Evolutionary conservation across 2,329 filamentous ascomycete genomes (phyloP), one percentile per base, ranked within the genome.

Genomic region (Botrytis elliptica): DNA sequence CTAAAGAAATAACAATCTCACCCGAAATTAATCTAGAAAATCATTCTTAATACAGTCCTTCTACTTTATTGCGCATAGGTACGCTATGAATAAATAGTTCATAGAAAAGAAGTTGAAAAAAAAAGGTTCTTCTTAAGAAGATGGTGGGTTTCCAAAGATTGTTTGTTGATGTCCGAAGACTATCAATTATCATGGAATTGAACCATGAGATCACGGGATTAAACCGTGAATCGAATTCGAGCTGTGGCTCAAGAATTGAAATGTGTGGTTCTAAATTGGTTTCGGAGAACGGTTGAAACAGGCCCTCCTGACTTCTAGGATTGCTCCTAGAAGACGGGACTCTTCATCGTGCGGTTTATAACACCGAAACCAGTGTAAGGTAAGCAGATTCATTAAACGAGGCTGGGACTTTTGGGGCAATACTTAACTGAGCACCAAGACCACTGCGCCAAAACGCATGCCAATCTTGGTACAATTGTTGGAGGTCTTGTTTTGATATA

Each of bases 251-350:
- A 63, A 63, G 60, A 63, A 63, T 42, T 42, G 40, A 42, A 38
- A 60, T 60, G n/a, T 55, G 16, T 7, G 3, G 20, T 38, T 14
- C 38, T 63, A 44, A 29, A 63, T 63, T n/a, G 60, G 60, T 42
- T 63, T 42, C 60, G 22, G 60, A 42, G 60, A 63, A 63, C 38
- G 0, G 1, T 63, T n/a, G 60, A 63, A 63, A 63, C 60, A 63
- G 36, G 60, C 60, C 60, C 60, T 63, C 38, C 60, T 42, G 36
- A 63, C 60, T 63, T 3, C 38, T n/a, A 63, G 36, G 38, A 63
- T 42, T 22, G n/a, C 38, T 63, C 60, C 60, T n/a, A 63, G 36
- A 25, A 63, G 60, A 63, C 36, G 60, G 60, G 60, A 63, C 60
- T 18, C 36, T 63, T 63, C 60, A 63, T 63, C 60, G 25, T 1